Evolutionary conservation across 345 rosid species (phyloP), one percentile per base, ranked within the genome.

Genomic region (Aquilaria yunnanensis): DNA sequence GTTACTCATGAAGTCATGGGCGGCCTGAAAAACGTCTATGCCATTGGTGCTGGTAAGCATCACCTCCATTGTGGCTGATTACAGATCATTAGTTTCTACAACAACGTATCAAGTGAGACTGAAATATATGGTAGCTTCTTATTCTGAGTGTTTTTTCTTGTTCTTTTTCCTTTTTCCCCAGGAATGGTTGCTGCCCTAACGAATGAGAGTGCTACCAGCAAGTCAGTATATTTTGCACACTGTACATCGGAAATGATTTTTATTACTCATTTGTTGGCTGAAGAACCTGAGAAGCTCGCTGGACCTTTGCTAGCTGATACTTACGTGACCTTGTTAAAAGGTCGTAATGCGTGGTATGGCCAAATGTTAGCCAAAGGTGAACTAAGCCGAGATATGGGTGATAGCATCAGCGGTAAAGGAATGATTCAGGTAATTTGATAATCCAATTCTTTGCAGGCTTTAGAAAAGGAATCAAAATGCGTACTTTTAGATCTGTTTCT

Each of bases 181-280:
- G 96, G 96, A 61, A 88, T 88, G 96, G 77, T 81, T 3, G 96
- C 96, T 2, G 87, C 89, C 48, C 85, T 83, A 37, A 85, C 96
- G 32, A 88, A 88, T 16, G 96, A 88, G 77, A 88, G 96, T 51
- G 96, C 96, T 4, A 88, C 96, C 34, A 88, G 96, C 80, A 88
- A 88, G 72, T 85, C 96, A 0, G 96, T 88, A 10, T 88, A 88
- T 55, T 88, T 88, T 70, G 91, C 96, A 10, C 96, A 88, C 57
- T 88, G 96, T 59, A 88, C 96, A 31, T 88, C 96, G 10, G 96
- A 88, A 74, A 88, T 88, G 96, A 88, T 88, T 71, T 88, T 85
- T 51, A 88, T 88, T 16, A 88, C 96, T n/a, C 96, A 88, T 78
- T 61, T 88, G 55, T 67, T 88, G 72, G 80, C 96, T 0, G 89